These are phyloP conservation scores for Friedmanniomyces simplex DNA, from an alignment of 495 filamentous ascomycete species.

Conservation along the genomic window DNA sequence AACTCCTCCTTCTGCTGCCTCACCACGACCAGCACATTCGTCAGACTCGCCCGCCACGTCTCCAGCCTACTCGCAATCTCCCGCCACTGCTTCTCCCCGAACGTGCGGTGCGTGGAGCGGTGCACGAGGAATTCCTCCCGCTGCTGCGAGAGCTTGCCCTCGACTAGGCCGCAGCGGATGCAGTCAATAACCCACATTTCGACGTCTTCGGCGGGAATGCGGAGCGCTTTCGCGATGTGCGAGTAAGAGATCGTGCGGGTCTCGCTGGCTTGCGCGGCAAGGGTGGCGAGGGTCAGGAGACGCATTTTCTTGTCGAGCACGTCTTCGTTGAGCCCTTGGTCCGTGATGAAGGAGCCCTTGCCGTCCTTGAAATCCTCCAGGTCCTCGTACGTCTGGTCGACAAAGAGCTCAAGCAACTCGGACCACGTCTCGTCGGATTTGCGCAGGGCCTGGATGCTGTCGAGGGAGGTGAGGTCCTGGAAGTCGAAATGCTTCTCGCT, in stretches of 20 bases:
- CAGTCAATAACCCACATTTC: constrained; percentile 99
- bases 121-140: constrained; percentile 90
- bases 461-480: constrained; percentile 77
- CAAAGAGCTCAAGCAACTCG: constrained; percentile 91
- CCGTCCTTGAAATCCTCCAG: constrained; percentile 87
- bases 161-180: constrained; percentile 85
- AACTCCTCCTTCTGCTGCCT: constrained; percentile 64
- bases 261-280: constrained; percentile 63
- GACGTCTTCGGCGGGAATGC: constrained; percentile 69
- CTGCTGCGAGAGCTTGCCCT: constrained; percentile 86
- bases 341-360: constrained; percentile 70
- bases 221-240: constrained; percentile 68
- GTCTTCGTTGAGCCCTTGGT: constrained; percentile 51
- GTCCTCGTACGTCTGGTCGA: constrained; percentile 81
- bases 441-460: constrained; percentile 75
- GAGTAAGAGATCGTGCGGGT: constrained; percentile 78
- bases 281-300: constrained; percentile 78
- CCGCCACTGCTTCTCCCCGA: constrained; percentile 95
- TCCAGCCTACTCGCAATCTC: constrained; percentile 83
- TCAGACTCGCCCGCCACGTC: constrained; percentile 72
- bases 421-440: constrained; percentile 71
- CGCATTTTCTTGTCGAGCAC: constrained; percentile 80
- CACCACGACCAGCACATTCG: constrained; percentile 63
- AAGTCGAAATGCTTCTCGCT: constrained; percentile 80
- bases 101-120: constrained; percentile 86